Base-by-base conservation (phyloP, 768 basidiomycete species). In the Pulveroboletus sp. region DNA sequence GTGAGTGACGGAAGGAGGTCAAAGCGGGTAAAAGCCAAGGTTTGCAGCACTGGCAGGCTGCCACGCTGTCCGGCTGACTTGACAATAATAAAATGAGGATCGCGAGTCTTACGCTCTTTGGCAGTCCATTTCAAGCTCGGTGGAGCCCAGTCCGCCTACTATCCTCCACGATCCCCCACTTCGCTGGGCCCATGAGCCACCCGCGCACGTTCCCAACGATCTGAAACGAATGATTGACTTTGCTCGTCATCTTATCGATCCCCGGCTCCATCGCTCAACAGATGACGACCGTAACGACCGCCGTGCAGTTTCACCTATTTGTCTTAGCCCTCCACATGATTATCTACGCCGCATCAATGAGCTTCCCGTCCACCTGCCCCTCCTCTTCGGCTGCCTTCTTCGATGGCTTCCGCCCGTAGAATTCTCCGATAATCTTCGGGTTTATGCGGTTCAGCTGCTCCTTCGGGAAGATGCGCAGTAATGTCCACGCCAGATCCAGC, bases 401-500 rank as follows among this genome's bases (percentile, higher is more conserved):
- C 44, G 75, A 78, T 35, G 81, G 68, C 74, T 94, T 93, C 62
- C 93, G 86, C 39, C 80, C 86, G 63, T 96, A 96, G 69, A 87
- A 96, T 71, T 96, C 93, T 54, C 80, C 81, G 62, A 96, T 86
- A 65, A 96, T 94, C 83, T 92, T 92, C 62, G 93, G 93, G 67
- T 84, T 93, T 76, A 98, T 94, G 63, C 94, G 90, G 76, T 97
- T 98, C 58, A 98, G 80, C 70, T 93, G 90, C 73, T 97, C 95
- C 71, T 94, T 93, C 53, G 96, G 96, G 89, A 98, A 99, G 67
- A 95, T 95, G 58, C 96, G 87, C 58, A 99, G 78, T 46, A 99
- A 72, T 21, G 87, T 86, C 96, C 96, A 99, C 18, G 93, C 96
- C 48, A 98, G 78, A 72, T 99, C 96, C 39, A 99, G 81, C 44